phyloP scores from a whole-genome alignment of 192 early-diverging fungal species.

The Thoreauomyces humboldtii region DNA sequence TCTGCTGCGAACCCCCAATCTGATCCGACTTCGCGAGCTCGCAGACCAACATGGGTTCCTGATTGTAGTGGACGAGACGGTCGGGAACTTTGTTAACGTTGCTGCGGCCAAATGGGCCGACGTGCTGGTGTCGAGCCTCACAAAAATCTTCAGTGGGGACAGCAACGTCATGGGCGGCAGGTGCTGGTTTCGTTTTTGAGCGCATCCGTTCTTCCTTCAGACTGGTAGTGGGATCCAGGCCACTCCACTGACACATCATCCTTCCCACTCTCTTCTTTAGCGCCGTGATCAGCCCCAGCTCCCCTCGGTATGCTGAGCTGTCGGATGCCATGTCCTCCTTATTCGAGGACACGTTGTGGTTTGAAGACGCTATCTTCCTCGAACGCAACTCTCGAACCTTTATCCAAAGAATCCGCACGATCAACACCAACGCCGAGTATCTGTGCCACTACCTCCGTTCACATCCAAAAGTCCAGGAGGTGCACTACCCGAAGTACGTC shows the following conservation, averaged over 20 bases:
- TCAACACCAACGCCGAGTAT: conserved; percentile 79
- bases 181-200: conserved; percentile 33
- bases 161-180: conserved; percentile 98
- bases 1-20: conserved; percentile 76
- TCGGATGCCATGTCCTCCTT: conserved; percentile 51
- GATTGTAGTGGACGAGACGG: conserved; percentile 90
- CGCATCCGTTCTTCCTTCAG: background rate
- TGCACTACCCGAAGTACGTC: conserved; percentile 86
- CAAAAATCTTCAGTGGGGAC: conserved; percentile 95
- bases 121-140: conserved; percentile 85
- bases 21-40: conserved; percentile 69
- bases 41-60: conserved; percentile 75
- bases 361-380: conserved; percentile 90
- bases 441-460: conserved; percentile 67
- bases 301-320: conserved; percentile 41
- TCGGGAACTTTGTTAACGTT: conserved; percentile 93
- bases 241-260: background rate
- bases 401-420: conserved; percentile 63
- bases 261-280: conserved; percentile 43
- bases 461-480: conserved; percentile 69
- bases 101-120: conserved; percentile 75
- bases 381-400: conserved; percentile 93
- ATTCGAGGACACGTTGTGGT: conserved; percentile 85
- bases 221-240: too few species aligned
- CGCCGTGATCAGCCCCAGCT: conserved; percentile 49